Evolutionary conservation across 2,329 filamentous ascomycete genomes (phyloP), one percentile per base, ranked within the genome.

Genomic region (Alternaria tenuissima): DNA sequence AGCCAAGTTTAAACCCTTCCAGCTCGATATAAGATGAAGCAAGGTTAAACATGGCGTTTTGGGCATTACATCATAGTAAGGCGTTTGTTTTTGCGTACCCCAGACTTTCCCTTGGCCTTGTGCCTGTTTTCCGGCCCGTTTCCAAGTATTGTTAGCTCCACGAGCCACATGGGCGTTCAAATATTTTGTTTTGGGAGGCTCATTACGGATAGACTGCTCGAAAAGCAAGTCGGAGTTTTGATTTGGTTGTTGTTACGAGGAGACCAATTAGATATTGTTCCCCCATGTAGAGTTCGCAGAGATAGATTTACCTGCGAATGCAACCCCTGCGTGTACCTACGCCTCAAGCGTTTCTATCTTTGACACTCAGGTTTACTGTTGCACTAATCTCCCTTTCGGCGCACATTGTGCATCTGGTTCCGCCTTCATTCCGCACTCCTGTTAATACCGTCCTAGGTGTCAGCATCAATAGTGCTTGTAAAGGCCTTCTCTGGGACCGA

Each of bases 1-100:
- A 55, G 90, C 90, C 54, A 87, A 89, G 63, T 94, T 93, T 80
- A 94, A 94, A 80, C 91, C 91, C 42, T 94, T 95, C 79, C 91
- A 94, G 80, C 83, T 95, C 75, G 91, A 94, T 74, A 90, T 95
- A 64, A 84, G 90, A 83, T 92, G 81, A 88, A 46, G 26, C 32
- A 34, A n/a, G 39, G 57, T 52, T 47, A 38, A 9, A 46, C 24
- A 47, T 42, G 48, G 44, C 47, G 14, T 54, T 58, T 59, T 59
- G 55, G 18, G 30, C 43, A 28, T 64, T 59, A 43, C 41, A 34
- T 59, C 49, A 61, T 59, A 52, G 51, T 55, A 41, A 49, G 66
- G 64, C 63, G 60, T 67, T 70, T 51, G 36, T 51, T 41, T 34
- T 39, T 44, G 39, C 18, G 44, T 30, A 39, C 49, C 42, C 42